phyloP scores from a whole-genome alignment of 805 yeast species.

The Saccharomyces paradoxus region DNA sequence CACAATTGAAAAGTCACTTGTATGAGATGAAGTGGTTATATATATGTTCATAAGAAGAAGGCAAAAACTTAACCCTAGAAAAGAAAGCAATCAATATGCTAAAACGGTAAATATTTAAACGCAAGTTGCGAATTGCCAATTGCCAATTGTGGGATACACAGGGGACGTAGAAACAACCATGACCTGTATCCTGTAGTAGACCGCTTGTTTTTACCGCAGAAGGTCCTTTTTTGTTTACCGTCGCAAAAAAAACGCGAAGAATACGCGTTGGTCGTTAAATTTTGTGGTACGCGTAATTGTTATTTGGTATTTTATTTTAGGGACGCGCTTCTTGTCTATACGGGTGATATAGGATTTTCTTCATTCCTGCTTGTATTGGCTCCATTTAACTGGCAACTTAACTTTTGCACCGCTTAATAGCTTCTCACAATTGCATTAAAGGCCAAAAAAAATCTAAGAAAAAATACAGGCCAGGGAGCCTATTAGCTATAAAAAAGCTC shows the following conservation, averaged over 20 bases:
- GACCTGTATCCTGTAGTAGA: neutral
- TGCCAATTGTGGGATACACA: neutral
- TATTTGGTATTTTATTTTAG: neutral
- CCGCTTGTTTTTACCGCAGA: neutral
- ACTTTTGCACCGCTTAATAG: too few species aligned
- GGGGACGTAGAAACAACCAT: neutral
- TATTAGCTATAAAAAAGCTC: slow-evolving; percentile 40
- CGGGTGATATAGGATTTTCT: neutral
- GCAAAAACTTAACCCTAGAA: neutral
- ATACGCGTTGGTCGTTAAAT: neutral
- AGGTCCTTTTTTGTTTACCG: neutral
- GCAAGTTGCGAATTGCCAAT: neutral
- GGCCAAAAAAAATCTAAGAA: neutral
- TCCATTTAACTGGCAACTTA: too few species aligned
- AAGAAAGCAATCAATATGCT: neutral
- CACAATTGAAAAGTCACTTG: neutral
- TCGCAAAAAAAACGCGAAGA: neutral
- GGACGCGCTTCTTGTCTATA: neutral
- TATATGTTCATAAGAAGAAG: neutral
- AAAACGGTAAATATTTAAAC: neutral
- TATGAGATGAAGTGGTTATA: neutral
- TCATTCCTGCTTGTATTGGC: too few species aligned
- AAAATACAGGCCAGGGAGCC: neutral
- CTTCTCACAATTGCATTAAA: too few species aligned
- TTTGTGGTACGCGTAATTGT: neutral